Conservation (phyloP, 1,284 basidiomycete genomes). For the Schizophyllum amplum region DNA sequence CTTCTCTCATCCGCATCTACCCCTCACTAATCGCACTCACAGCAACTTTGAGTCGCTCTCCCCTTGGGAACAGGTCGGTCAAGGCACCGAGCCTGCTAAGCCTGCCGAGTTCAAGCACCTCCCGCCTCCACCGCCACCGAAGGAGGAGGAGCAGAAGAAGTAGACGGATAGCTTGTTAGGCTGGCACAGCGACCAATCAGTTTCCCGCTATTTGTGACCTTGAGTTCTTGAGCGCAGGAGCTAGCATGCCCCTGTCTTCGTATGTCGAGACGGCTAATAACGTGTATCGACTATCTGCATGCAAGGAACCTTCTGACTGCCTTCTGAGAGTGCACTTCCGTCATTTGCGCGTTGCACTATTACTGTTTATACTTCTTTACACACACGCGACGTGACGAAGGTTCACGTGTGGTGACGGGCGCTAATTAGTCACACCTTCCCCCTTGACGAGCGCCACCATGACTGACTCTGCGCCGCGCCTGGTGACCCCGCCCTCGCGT, state of each 20-base stretch:
- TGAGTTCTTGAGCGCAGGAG: background rate
- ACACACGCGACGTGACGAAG: background rate
- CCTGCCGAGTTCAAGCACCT: constrained; percentile 67
- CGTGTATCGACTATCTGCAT: too few species aligned
- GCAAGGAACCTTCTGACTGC: too few species aligned
- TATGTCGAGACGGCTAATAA: too few species aligned
- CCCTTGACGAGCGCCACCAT: constrained; percentile 3
- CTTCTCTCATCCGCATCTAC: constrained; percentile 1
- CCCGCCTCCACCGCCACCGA: constrained; percentile 52
- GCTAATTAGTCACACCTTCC: background rate
- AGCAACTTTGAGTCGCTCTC: constrained; percentile 93
- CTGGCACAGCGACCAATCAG: background rate
- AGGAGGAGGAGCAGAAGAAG: constrained; percentile 51
- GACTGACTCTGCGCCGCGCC: background rate
- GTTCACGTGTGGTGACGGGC: background rate
- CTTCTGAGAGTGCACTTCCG: too few species aligned
- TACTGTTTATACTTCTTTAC: background rate
- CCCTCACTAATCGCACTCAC: constrained; percentile 6
- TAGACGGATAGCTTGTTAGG: constrained; percentile 22
- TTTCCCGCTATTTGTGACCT: background rate
- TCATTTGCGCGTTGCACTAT: too few species aligned
- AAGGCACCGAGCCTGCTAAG: constrained; percentile 66
- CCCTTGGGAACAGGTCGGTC: constrained; percentile 96
- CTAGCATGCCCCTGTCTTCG: too few species aligned
- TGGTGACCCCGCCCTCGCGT: background rate